Conservation (phyloP, 176 grass and related monocot genomes). For the Ensete glaucum region DNA sequence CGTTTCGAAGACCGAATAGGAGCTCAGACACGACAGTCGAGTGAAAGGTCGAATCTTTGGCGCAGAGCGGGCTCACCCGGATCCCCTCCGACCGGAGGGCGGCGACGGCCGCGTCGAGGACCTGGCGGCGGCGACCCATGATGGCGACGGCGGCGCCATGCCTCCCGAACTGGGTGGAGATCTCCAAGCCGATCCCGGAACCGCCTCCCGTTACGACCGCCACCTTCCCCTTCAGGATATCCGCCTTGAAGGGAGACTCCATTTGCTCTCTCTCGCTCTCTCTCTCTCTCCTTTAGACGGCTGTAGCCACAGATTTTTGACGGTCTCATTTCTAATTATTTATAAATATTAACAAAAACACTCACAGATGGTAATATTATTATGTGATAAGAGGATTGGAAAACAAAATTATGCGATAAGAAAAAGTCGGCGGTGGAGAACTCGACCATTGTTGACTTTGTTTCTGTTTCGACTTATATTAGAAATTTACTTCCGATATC, state of each 20-base stretch:
- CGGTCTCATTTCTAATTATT: no score
- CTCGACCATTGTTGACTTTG: no score
- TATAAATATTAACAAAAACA: no score
- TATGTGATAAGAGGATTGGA: no score
- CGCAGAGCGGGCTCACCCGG: conserved; percentile 17
- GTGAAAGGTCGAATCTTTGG: neutral
- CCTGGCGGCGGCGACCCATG: conserved; percentile 81
- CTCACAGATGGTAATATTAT: no score
- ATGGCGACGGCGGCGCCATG: conserved; percentile 69
- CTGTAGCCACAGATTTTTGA: no score
- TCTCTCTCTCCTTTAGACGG: neutral
- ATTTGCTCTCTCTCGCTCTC: neutral
- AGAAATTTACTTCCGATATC: no score
- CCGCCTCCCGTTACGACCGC: conserved; percentile 79
- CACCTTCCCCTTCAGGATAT: conserved; percentile 61
- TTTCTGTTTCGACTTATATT: no score
- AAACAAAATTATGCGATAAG: no score
- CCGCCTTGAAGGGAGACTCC: conserved; percentile 62
- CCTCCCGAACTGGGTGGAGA: conserved; percentile 55
- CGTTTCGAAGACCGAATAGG: neutral
- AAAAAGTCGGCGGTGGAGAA: no score
- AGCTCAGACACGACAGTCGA: neutral
- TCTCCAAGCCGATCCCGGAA: conserved; percentile 83
- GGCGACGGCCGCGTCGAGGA: conserved; percentile 69
- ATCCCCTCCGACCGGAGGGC: conserved; percentile 54